A percentile compares a stretch with the other conserved stretches of the same genome.
Conservation (phyloP, 768 basidiomycete species). For the Neoboletus subvelutipes region DNA sequence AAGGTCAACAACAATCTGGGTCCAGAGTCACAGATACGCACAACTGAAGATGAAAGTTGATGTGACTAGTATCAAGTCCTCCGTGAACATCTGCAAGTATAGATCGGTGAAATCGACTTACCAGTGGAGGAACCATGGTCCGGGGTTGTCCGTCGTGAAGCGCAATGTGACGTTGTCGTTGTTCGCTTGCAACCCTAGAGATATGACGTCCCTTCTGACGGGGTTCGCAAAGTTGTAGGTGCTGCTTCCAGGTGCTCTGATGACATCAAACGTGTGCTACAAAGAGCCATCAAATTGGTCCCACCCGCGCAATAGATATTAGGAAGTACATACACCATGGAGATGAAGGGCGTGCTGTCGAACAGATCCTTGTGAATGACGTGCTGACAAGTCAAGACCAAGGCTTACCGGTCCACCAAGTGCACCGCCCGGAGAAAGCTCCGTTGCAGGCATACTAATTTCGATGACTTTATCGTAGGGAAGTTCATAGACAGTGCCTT, state of each 20-base stretch:
- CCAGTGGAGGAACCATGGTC: slow-evolving; percentile 25
- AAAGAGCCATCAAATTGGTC: background rate
- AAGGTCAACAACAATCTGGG: too few relatives aligned
- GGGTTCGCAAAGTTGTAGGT: slow-evolving; percentile 50
- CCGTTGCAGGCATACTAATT: slow-evolving; percentile 34
- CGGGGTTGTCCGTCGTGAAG: slow-evolving; percentile 63
- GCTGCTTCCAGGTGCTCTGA: slow-evolving; percentile 36
- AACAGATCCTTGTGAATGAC: background rate
- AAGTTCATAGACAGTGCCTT: slow-evolving; percentile 42
- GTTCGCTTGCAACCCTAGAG: slow-evolving; percentile 25
- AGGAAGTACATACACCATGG: slow-evolving; percentile 40
- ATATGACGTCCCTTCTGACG: slow-evolving; percentile 49
- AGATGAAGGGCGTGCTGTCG: slow-evolving; percentile 40
- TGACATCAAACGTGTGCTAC: slow-evolving; percentile 38
- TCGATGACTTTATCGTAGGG: slow-evolving; percentile 45
- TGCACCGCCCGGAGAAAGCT: slow-evolving; percentile 5
- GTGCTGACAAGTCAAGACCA: background rate
- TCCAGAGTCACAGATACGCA: too few relatives aligned
- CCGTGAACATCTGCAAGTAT: too few relatives aligned
- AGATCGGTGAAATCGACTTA: background rate
- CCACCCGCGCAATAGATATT: background rate
- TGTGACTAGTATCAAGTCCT: too few relatives aligned
- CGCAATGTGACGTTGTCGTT: slow-evolving; percentile 49
- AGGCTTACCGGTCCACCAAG: slow-evolving; percentile 13
- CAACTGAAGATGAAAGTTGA: too few relatives aligned